phyloP scores from a whole-genome alignment of 495 filamentous ascomycete species.

The Talaromyces stipitatus region DNA sequence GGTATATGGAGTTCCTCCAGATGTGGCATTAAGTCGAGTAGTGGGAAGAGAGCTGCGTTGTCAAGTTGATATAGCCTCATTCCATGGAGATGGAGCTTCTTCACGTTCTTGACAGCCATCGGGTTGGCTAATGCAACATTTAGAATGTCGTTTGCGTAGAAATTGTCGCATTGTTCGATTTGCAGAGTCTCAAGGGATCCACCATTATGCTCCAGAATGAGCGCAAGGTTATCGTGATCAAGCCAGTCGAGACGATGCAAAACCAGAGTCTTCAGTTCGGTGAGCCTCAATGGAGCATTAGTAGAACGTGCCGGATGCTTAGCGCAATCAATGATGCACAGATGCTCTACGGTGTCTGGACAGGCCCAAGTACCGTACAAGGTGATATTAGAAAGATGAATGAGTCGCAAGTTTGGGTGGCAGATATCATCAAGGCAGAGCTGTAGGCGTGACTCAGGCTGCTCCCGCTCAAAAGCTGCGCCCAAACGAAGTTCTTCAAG shows the following conservation, averaged over 20 bases:
- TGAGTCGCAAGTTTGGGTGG: slow-evolving; percentile 18
- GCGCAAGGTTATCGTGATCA: slow-evolving; percentile 10
- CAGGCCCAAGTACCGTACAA: slow-evolving; percentile 13
- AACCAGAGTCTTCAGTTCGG: slow-evolving; percentile 25
- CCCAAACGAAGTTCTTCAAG: slow-evolving; percentile 28
- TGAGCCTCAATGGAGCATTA: slow-evolving; percentile 10
- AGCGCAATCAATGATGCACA: slow-evolving; percentile 16
- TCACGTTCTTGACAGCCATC: slow-evolving; percentile 12
- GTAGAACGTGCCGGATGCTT: slow-evolving; percentile 7
- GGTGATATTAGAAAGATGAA: slow-evolving; percentile 24
- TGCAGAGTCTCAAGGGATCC: slow-evolving; percentile 21
- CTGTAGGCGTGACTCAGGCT: slow-evolving; percentile 16
- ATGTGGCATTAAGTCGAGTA: slow-evolving; percentile 13
- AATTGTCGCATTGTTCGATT: slow-evolving; percentile 20
- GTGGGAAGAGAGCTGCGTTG: slow-evolving; percentile 10
- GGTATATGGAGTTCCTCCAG: slow-evolving; percentile 29
- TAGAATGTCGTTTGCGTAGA: slow-evolving; percentile 3
- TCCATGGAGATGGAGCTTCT: slow-evolving; percentile 22
- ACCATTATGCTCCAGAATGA: slow-evolving; percentile 11
- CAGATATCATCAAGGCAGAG: slow-evolving; percentile 11
- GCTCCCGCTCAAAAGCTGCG: not conserved
- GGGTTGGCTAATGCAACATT: slow-evolving; percentile 5
- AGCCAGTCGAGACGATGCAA: slow-evolving; percentile 22
- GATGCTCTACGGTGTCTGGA: slow-evolving; percentile 23
- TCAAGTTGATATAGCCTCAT: slow-evolving; percentile 11